Evolutionary conservation across 345 rosid genomes (phyloP), one percentile per base, ranked within the genome.

Genomic region (Eutrema yunnanense): DNA sequence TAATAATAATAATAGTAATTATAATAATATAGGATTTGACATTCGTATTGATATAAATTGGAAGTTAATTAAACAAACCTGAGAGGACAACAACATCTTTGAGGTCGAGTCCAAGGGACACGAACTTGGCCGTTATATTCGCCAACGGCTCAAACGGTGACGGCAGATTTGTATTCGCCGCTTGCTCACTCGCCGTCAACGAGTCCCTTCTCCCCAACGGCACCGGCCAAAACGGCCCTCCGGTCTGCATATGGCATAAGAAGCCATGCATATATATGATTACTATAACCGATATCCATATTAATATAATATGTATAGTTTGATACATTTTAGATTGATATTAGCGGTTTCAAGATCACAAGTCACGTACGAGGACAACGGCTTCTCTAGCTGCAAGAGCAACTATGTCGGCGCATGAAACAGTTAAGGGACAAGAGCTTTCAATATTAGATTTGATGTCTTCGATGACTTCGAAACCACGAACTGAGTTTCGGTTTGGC

Each of bases 81-180:
- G 98, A 87, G 75, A 93, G 97, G 75, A 81, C 96, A 5, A 82
- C 98, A 49, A 89, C 90, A 81, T 93, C 97, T 75, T 86, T 90
- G n/a, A 84, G 49, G 63, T 90, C 94, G 44, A 93, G 92, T 49
- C 97, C 98, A 79, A 87, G 85, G 22, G 86, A 65, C 9, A 81
- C 79, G 71, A 93, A 93, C 85, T 89, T 89, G 36, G 88, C 86
- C 40, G 92, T 82, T 72, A 90, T 83, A 53, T 83, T 83, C 48
- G 65, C 84, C 3, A 89, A 63, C 9, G 97, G 74, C 78, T 90
- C 97, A 42, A 90, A 48, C 6, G 97, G 96, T 2, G 92, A 82
- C 6, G 97, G 97, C 40, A 93, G 53, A 58, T 93, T 87, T 16
- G 83, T 82, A 74, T 72, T 86, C 5, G 90, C 97, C 19, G 89